Conservation (phyloP, 495 filamentous ascomycete species). For the Melanomma pulvis-pyrius region DNA sequence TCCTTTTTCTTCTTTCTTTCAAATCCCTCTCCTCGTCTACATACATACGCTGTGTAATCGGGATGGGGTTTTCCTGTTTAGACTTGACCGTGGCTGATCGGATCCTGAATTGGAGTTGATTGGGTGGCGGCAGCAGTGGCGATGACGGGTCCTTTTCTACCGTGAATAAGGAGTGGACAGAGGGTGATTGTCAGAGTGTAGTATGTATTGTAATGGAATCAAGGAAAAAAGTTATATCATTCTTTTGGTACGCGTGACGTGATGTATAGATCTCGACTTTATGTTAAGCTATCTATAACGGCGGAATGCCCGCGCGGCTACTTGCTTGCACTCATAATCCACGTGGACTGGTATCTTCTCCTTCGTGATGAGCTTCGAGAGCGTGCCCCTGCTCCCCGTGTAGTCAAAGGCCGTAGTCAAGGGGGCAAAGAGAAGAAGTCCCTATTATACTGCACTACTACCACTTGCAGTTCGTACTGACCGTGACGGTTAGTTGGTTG, state of each 20-base stretch:
- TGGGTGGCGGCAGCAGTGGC: not conserved
- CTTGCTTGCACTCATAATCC: too few relatives aligned
- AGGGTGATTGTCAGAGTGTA: not conserved
- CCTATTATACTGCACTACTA: too few relatives aligned
- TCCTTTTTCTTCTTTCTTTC: not conserved
- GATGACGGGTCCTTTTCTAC: not conserved
- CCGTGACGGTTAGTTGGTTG: too few relatives aligned
- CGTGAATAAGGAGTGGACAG: not conserved
- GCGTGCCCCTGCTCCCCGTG: too few relatives aligned
- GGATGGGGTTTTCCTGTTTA: not conserved
- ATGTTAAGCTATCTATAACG: too few relatives aligned
- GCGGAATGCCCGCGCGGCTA: too few relatives aligned
- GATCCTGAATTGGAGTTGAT: not conserved
- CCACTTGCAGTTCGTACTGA: too few relatives aligned
- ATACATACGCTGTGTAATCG: not conserved
- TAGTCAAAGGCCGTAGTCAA: not conserved
- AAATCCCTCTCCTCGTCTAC: not conserved
- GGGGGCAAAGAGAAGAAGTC: not conserved
- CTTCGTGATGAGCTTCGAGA: too few relatives aligned
- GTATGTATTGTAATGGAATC: conserved; percentile 6
- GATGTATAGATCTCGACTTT: too few relatives aligned
- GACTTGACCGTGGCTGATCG: not conserved
- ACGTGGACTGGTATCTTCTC: too few relatives aligned
- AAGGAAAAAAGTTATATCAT: not conserved
- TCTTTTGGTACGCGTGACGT: not conserved